Conservation (phyloP, 23 red algal genomes). For the Gracilaria caudata region DNA sequence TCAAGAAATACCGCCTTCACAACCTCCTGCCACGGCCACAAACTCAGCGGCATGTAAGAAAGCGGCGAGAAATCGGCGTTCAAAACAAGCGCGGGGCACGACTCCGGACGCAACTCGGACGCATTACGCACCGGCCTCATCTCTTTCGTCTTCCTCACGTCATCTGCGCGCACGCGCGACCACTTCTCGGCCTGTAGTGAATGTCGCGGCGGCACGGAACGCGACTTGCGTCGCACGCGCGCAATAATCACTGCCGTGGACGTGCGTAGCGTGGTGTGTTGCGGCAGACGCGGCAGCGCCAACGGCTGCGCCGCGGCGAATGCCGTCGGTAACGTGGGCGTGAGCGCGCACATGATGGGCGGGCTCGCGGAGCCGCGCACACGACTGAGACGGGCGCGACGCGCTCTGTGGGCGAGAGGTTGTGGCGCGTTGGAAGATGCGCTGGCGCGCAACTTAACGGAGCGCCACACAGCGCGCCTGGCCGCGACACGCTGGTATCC, state of each 20-base stretch:
- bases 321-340: background rate
- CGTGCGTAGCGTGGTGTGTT: background rate
- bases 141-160: background rate
- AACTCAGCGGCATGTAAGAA: conserved; percentile 80
- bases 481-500: too few species aligned
- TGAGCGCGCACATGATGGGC: background rate
- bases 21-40: conserved; percentile 97
- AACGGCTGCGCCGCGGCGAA: conserved; percentile 22
- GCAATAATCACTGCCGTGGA: background rate
- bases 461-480: background rate
- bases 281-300: background rate
- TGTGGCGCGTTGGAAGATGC: background rate
- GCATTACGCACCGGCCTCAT: conserved; percentile 1
- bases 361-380: too few species aligned
- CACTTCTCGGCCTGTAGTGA: conserved; percentile 8
- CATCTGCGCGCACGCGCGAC: background rate
- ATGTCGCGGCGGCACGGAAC: background rate
- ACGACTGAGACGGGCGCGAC: too few species aligned
- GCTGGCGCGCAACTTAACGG: background rate
- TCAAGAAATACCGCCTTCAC: conserved; percentile 91
- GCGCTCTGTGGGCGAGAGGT: too few species aligned
- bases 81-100: conserved; percentile 88
- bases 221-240: conserved; percentile 17
- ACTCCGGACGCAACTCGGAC: conserved; percentile 60
- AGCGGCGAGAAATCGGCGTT: conserved; percentile 95